phyloP scores from a whole-genome alignment of 495 filamentous ascomycete species.

The Apodospora peruviana region DNA sequence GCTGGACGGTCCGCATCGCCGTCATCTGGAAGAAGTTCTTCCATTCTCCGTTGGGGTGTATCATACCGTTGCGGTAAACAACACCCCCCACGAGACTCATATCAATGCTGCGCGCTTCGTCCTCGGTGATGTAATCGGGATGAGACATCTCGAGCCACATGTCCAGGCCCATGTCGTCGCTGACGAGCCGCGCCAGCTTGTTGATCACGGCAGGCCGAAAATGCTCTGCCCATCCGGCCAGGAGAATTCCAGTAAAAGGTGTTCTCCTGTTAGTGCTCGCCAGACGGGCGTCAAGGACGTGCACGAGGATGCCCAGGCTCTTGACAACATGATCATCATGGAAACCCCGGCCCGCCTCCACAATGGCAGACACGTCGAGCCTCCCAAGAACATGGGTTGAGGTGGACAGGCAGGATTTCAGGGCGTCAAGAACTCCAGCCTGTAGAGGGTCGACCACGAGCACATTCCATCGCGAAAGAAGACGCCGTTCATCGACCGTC shows the following conservation, averaged over 20 bases:
- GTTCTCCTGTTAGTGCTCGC: neutral
- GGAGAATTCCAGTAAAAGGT: neutral
- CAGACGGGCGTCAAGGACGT: neutral
- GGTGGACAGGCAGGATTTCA: conserved; percentile 7
- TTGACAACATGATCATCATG: neutral
- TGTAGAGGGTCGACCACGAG: conserved; percentile 38
- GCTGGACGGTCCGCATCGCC: conserved; percentile 25
- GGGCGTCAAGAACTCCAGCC: conserved; percentile 28
- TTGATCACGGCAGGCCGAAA: conserved; percentile 19
- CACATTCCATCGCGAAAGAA: conserved; percentile 41
- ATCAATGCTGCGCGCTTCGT: conserved; percentile 19
- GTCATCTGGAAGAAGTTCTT: conserved; percentile 35
- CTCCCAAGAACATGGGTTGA: neutral
- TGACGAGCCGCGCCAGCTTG: conserved; percentile 19
- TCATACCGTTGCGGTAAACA: conserved; percentile 32
- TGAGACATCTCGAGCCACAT: conserved; percentile 28
- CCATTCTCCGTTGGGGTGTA: conserved; percentile 26
- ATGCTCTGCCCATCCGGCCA: conserved; percentile 23
- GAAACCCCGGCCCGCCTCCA: neutral
- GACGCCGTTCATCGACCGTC: conserved; percentile 23
- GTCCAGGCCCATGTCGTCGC: conserved; percentile 16
- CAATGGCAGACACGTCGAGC: neutral
- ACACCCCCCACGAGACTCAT: conserved; percentile 23
- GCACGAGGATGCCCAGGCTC: neutral
- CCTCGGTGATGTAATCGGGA: conserved; percentile 23